Base-by-base conservation (phyloP, 805 yeast species). In the Saccharomycopsis sp. region DNA sequence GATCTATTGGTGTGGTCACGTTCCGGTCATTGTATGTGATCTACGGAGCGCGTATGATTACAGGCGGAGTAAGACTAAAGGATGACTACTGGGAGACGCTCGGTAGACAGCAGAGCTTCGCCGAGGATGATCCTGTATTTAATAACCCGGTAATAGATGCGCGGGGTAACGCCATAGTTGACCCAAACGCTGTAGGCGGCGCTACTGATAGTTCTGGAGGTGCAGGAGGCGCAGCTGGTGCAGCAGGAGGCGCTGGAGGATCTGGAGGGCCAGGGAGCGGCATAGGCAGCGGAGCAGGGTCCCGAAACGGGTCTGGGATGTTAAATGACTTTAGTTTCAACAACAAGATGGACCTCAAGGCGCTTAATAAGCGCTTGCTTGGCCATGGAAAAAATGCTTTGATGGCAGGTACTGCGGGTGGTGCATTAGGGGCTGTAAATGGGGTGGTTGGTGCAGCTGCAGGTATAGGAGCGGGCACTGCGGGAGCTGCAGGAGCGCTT, bases 1-100 rank as follows among this genome's bases (percentile, higher is more conserved):
- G 64, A 47, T 41, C 61, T 7, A 62, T 59, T 29, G 62, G 64
- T 2, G 64, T 62, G 17, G 72, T 76, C 7, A 72, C 80, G 12
- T 78, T 80, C 2, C 72, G 75, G 52, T 73, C 78, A 1, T 72
- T 79, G 52, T 82, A 68, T 63, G 69, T 81, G 56, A 71, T 71
- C 53, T 81, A 79, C 67, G 86, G 86, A 41, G 80, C 85, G 0
- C 69, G 80, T 22, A 66, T 78, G 1, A 66, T 82, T 20, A 68
- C 69, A 1, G 66, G 69, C n/a, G 86, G 86, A 3, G 68, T 69
- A 42, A 72, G 85, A 58, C 72, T 81, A 2, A 61, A 67, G 2
- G 86, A 82, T 66, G 86, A 82, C 66, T 82, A 82, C 65, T 82
- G 83, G 82, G 85, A 80, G 61, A 70, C 70, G 2, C 64, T 69